Percentiles rank a stretch among this genome's conserved stretches.
Evolutionary conservation across 2,329 filamentous ascomycete genomes (phyloP).

Genomic region (Byssothecium circinans): DNA sequence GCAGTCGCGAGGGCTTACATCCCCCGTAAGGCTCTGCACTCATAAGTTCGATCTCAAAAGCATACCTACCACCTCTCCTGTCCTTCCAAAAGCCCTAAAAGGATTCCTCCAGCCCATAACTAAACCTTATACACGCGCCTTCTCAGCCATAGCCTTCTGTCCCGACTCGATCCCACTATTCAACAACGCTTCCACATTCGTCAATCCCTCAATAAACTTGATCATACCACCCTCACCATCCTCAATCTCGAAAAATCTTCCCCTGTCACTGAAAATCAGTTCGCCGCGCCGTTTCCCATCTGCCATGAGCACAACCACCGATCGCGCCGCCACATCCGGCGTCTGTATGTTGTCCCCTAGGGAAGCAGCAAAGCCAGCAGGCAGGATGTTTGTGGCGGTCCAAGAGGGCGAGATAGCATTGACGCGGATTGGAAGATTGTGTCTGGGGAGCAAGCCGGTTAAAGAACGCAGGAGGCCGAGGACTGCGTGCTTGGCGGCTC

Average conservation of each 20-base stretch:
- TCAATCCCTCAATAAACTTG: constrained; percentile 19
- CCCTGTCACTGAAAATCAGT: constrained; percentile 28
- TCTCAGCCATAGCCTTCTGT: too few relatives aligned
- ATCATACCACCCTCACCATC: constrained; percentile 27
- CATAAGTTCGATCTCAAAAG: too few relatives aligned
- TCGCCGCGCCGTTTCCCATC: constrained; percentile 28
- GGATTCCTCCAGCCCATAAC: too few relatives aligned
- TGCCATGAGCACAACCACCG: constrained; percentile 30
- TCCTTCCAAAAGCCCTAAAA: too few relatives aligned
- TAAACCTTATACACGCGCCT: too few relatives aligned
- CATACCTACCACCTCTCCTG: too few relatives aligned
- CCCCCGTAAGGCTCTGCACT: too few relatives aligned
- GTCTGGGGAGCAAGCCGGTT: constrained; percentile 12
- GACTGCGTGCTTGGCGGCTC: constrained; percentile 36
- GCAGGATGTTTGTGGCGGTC: constrained; percentile 33
- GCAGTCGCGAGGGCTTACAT: too few relatives aligned
- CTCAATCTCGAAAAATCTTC: constrained; percentile 29
- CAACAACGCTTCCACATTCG: constrained; percentile 5
- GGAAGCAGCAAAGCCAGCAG: constrained; percentile 9
- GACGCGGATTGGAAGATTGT: constrained; percentile 33
- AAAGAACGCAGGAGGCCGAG: constrained; percentile 34
- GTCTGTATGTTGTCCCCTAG: constrained; percentile 26
- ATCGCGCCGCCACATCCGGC: constrained; percentile 28
- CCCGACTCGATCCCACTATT: not conserved
- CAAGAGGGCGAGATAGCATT: constrained; percentile 38